Base-by-base conservation (phyloP, 495 filamentous ascomycete genomes). In the Viridothelium virens region DNA sequence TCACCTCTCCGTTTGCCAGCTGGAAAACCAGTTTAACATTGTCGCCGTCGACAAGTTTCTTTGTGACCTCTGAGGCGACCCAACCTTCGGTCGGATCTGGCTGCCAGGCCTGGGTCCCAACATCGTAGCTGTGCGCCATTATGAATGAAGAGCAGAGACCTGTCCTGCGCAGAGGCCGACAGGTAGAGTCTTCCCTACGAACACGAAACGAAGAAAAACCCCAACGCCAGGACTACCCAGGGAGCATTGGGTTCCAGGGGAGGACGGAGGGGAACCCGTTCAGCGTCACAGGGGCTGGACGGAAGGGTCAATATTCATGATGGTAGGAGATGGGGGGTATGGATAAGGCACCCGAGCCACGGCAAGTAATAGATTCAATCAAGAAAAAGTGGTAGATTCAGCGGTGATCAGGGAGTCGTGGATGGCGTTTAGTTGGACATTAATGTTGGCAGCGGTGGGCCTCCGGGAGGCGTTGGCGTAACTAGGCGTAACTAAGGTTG, bases 91-190 rank as follows among this genome's bases (percentile, higher is more conserved):
- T 88, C 70, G 85, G 78, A 80, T 99, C 94, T 68, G 95, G 91
- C 84, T 97, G 92, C 94, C 94, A 99, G 76, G 91, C 95, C 84
- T 90, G 85, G 70, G 94, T 97, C 70, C 93, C 95, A 71, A 97
- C 87, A 86, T 97, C 94, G 78, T 96, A 99, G 73, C 83, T 91
- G 80, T 96, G 91, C 81, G 92, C 91, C 95, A 97, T 96, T 59
- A 65, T 73, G 71, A 62, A 33, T 7, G 56, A 3, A 14, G 11
- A 25, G 47, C 41, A 31, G 18, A 59, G 36, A 9, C 53, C 53
- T 7, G 31, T 36, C 44, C 62, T 63, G 36, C 62, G 11, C 36
- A 14, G 31, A 36, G 41, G 11, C 6, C 36, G 62, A 12, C 62
- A 36, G 7, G 53, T 59, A 7, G 31, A 36, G 7, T 7, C 53